phyloP scores from a whole-genome alignment of 345 rosid genomes.

The Lepidium aucheri region DNA sequence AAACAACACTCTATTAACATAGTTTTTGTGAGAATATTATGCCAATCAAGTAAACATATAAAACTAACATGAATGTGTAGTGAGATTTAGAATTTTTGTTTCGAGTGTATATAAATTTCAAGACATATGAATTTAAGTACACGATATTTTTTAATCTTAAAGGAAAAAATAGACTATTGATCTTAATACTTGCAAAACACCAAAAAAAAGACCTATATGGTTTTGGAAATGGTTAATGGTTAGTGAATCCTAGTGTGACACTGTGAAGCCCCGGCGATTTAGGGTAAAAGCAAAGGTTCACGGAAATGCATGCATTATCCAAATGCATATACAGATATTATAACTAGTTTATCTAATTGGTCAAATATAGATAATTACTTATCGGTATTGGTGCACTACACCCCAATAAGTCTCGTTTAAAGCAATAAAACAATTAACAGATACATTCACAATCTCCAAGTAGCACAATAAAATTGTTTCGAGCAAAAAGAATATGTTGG shows the following conservation, averaged over 20 bases:
- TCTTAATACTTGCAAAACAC: no score
- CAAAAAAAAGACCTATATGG: neutral
- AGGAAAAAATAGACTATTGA: no score
- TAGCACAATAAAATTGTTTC: neutral
- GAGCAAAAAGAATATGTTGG: constrained; percentile 11
- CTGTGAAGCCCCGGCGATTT: neutral
- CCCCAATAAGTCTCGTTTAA: neutral
- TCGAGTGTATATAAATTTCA: no score
- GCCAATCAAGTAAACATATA: no score
- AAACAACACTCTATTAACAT: no score
- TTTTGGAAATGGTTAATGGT: neutral
- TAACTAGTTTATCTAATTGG: neutral
- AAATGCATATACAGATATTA: neutral
- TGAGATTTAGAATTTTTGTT: no score
- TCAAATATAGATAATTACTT: neutral
- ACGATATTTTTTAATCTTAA: no score
- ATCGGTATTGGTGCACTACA: constrained; percentile 8
- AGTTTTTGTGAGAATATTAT: no score
- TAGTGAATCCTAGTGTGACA: constrained; percentile 2
- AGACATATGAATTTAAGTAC: no score
- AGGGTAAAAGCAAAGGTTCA: neutral
- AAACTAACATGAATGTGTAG: no score
- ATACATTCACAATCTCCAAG: neutral
- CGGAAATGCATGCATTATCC: constrained; percentile 13
- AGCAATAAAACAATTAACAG: neutral